Evolutionary conservation across 75 land plant genomes (phyloP), one percentile per base, ranked within the genome.

Genomic region (Cupressus sempervirens): DNA sequence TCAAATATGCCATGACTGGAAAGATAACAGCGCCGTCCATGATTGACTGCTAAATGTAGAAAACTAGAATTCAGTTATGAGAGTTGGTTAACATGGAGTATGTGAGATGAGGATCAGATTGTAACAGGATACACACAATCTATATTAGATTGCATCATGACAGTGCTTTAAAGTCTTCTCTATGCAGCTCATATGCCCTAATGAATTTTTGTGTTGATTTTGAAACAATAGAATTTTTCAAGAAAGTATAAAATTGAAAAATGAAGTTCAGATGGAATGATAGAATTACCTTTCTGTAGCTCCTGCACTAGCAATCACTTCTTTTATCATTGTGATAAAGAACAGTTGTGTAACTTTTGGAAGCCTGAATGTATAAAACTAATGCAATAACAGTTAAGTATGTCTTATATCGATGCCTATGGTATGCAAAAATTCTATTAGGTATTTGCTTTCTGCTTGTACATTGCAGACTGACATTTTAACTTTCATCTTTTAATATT

Each of bases 311-410:
- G 97, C 94, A 76, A 97, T 85, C 40, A 95, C 86, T 76, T n/a
- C 90, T 84, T 74, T 89, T 96, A 88, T 95, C 95, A 90, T 90
- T 94, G 12, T 93, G 93, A 89, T 91, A 95, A 82, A 95, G 94
- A 81, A 97, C 97, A 40, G 97, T 90, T 58, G 97, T 97, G 53
- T 95, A 91, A 84, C 99, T 97, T 89, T 76, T 91, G 35, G 91
- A 85, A 38, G 87, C 87, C 95, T 93, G 82, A 38, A 84, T 70
- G 30, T 30, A 29, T 1, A 7, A 88, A 38, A 83, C 83, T 74
- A 30, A 67, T 34, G n/a, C 41, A 38, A 75, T 15, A 12, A 20
- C 77, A 75, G 53, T 4, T n/a, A 7, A 86, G 26, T 41, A 38
- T 38, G 40, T 38, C 40, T 38, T 38, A 2, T 38, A 38, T 79